Evolutionary conservation across 106 monocot genomes (phyloP), one percentile per base, ranked within the genome.

Genomic region (Dactylorhiza incarnata): DNA sequence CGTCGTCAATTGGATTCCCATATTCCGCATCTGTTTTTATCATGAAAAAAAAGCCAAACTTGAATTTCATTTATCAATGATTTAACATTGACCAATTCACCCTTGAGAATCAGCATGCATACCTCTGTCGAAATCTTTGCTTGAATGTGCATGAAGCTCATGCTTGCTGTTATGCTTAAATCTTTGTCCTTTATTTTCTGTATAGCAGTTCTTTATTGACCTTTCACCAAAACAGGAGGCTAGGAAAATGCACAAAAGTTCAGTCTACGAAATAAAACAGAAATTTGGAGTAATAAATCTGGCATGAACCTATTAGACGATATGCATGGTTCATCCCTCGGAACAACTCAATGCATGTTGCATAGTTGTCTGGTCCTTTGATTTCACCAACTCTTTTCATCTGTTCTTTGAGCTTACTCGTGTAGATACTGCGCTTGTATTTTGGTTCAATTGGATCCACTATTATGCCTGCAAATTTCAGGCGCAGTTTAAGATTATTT

Each of bases 371-470:
- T 24, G 76, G 76, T 4, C 63, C 11, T 23, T 24, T 65, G 8
- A 12, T 58, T 11, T n/a, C 63, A 5, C 47, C 14, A 3, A 19
- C 75, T 9, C 26, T 7, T 37, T 23, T 46, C 44, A 22, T 7
- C 45, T 14, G 5, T n/a, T 12, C 63, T 13, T 76, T 45, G 29
- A 0, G 19, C 5, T 65, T n/a, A 46, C 16, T 65, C 4, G 19
- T 65, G 55, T 15, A 45, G 16, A 7, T 62, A 20, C 10, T 16
- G 11, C 9, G 25, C 22, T 7, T 13, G 62, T 75, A 75, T 48
- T 76, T 76, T 9, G 48, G 25, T 47, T 48, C 22, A n/a, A 65
- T 19, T 12, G 63, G 76, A 76, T 62, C 48, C 24, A 76, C 76
- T 48, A 76, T 59, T 47, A 45, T 62, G 45, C 76, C 76, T 76